Conservation (phyloP, 1,284 basidiomycete genomes). For the Sparassis latifolia region DNA sequence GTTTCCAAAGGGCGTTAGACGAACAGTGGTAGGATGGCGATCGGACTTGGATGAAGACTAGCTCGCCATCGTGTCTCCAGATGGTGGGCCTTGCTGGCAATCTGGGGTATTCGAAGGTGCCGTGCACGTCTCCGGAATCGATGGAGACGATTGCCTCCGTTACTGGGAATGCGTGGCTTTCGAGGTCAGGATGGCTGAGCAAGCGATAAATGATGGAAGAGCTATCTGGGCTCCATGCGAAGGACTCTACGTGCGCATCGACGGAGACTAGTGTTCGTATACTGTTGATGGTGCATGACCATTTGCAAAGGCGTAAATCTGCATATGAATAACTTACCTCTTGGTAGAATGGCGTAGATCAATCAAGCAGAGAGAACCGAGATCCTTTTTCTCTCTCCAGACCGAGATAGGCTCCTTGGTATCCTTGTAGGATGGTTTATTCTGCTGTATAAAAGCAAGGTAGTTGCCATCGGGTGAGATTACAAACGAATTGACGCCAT, state of each 20-base stretch:
- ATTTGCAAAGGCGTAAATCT: not conserved
- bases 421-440: not conserved
- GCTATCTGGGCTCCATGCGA: slow-evolving; percentile 4
- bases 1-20: slow-evolving; percentile 2
- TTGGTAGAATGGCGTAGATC: not conserved
- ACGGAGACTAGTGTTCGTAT: not conserved
- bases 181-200: slow-evolving; percentile 1
- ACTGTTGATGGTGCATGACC: not conserved
- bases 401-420: not conserved
- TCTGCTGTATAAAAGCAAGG: slow-evolving; percentile 2
- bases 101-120: not conserved
- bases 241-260: slow-evolving; percentile 2
- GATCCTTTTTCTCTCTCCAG: slow-evolving; percentile 5
- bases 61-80: slow-evolving; percentile 2
- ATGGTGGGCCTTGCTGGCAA: slow-evolving; percentile 1
- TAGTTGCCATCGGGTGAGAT: slow-evolving; percentile 5
- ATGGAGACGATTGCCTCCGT: slow-evolving; percentile 3
- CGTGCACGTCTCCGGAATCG: not conserved
- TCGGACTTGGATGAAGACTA: slow-evolving; percentile 3
- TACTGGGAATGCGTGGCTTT: not conserved
- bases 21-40: not conserved
- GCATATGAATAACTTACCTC: not conserved
- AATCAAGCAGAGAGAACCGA: not conserved
- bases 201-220: slow-evolving; percentile 3
- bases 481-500: not conserved